phyloP scores from a whole-genome alignment of 2,329 filamentous ascomycete species.

The Gremmenia infestans region DNA sequence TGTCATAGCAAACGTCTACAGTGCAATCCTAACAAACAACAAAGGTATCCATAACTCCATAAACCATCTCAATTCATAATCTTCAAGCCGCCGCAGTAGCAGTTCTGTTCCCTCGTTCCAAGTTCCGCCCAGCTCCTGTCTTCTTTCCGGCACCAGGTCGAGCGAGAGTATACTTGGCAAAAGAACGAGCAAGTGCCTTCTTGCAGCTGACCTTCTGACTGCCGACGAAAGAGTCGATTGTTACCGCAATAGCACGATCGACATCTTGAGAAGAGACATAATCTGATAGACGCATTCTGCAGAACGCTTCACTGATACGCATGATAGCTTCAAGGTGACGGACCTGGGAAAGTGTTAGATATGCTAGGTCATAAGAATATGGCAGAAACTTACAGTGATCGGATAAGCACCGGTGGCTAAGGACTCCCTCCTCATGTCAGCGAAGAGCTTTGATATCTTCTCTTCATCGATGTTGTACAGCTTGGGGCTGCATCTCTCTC shows the following conservation, averaged over 20 bases:
- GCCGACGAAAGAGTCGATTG: conserved; percentile 91
- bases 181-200: conserved; percentile 88
- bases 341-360: conserved; percentile 51
- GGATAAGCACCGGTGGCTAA: conserved; percentile 94
- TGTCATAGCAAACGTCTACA: conserved; percentile 17
- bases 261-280: conserved; percentile 89
- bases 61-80: conserved; percentile 1
- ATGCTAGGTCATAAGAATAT: not conserved
- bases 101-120: conserved; percentile 19
- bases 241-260: conserved; percentile 93
- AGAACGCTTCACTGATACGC: conserved; percentile 89
- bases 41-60: conserved; percentile 21
- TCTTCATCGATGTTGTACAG: conserved; percentile 97
- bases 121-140: conserved; percentile 19
- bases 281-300: conserved; percentile 95
- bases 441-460: conserved; percentile 89
- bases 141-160: conserved; percentile 29
- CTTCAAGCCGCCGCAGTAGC: conserved; percentile 24
- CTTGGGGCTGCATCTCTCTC: conserved; percentile 84
- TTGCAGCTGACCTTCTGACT: conserved; percentile 98
- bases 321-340: conserved; percentile 98
- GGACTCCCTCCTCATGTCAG: conserved; percentile 91
- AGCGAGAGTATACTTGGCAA: conserved; percentile 82
- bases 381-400: conserved; percentile 71
- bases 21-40: conserved; percentile 14